phyloP scores from a whole-genome alignment of 75 land plant genomes.

The Pinus taeda region DNA sequence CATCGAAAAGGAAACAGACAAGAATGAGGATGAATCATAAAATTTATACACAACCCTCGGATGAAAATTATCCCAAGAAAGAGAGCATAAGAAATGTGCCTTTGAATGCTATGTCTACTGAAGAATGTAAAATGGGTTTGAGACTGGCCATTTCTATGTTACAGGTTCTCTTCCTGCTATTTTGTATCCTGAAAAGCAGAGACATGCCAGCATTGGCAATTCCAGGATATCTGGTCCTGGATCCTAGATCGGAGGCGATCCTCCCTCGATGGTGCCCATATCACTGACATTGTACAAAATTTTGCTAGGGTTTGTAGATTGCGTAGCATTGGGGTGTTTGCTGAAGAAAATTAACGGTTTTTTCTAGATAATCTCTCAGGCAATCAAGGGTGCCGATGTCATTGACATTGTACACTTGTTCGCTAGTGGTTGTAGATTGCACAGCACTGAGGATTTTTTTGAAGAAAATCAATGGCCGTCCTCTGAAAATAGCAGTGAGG shows the following conservation, averaged over 20 bases:
- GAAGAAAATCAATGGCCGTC: background rate
- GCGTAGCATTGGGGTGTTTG: slow-evolving; percentile 9
- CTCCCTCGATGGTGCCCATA: background rate
- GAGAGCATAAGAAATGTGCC: too few species aligned
- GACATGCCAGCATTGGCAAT: slow-evolving; percentile 65
- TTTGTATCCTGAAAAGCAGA: slow-evolving; percentile 10
- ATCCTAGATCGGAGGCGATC: slow-evolving; percentile 21
- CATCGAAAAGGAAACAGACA: slow-evolving; percentile 18
- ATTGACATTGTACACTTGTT: slow-evolving; percentile 9
- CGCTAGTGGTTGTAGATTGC: slow-evolving; percentile 5
- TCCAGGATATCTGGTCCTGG: slow-evolving; percentile 55
- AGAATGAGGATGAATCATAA: slow-evolving; percentile 38
- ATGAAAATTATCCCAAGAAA: slow-evolving; percentile 21
- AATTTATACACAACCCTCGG: slow-evolving; percentile 76
- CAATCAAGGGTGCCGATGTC: background rate
- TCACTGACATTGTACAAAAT: slow-evolving; percentile 8
- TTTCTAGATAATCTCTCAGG: too few species aligned
- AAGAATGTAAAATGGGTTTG: slow-evolving; percentile 76
- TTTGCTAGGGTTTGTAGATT: slow-evolving; percentile 10
- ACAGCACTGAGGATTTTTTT: slow-evolving; percentile 3
- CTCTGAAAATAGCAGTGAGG: background rate
- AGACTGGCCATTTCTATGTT: slow-evolving; percentile 57
- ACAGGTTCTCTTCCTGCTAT: slow-evolving; percentile 7
- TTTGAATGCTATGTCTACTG: slow-evolving; percentile 80
- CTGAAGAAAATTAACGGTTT: background rate